phyloP scores from a whole-genome alignment of 371 early-diverging fungal genomes.

The Rhizopus microsporus region DNA sequence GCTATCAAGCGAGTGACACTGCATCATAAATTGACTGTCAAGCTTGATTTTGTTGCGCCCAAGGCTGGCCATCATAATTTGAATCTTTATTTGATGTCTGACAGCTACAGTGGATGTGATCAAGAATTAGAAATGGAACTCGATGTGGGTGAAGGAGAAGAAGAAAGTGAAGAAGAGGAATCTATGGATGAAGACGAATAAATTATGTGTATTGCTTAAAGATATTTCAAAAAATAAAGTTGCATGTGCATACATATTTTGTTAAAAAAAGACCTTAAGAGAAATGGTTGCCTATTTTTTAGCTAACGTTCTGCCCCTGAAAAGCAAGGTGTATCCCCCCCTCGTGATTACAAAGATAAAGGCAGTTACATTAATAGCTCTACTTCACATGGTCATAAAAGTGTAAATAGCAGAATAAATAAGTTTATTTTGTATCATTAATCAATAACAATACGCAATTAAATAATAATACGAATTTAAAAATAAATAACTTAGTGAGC shows the following conservation, averaged over 20 bases:
- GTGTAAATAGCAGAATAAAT: background rate
- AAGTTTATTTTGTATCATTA: background rate
- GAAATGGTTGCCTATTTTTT: too few species aligned
- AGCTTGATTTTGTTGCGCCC: constrained; percentile 84
- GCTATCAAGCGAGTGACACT: constrained; percentile 90
- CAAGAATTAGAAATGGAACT: constrained; percentile 88
- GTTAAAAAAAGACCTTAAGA: background rate
- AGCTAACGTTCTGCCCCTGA: too few species aligned
- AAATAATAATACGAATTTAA: background rate
- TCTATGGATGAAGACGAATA: constrained; percentile 28
- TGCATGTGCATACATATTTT: background rate
- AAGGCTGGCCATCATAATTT: constrained; percentile 66
- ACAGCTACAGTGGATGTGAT: constrained; percentile 91
- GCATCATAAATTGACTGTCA: constrained; percentile 63
- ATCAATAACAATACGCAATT: background rate
- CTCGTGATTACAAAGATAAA: too few species aligned
- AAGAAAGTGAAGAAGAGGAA: constrained; percentile 50
- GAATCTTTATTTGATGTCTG: constrained; percentile 91
- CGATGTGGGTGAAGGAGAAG: constrained; percentile 65
- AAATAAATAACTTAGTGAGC: constrained; percentile 3
- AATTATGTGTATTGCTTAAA: background rate
- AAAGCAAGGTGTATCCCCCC: too few species aligned
- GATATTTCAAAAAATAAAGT: background rate
- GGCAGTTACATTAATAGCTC: too few species aligned
- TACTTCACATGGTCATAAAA: too few species aligned